Conservation (phyloP, 495 filamentous ascomycete genomes). For the Pseudomonodictys pantanalensis region DNA sequence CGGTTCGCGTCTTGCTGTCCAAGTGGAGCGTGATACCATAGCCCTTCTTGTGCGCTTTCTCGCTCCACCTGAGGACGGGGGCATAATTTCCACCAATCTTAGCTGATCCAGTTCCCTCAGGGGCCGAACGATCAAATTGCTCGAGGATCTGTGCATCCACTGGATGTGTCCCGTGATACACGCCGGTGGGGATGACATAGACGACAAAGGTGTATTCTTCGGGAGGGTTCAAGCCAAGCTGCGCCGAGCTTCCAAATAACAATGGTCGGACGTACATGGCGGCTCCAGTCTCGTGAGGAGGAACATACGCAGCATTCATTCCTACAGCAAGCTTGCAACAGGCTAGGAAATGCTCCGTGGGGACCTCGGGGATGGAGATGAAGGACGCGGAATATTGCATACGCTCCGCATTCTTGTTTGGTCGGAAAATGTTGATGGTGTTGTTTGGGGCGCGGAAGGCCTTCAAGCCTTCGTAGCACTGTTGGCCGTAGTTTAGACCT, state of each 20-base stretch:
- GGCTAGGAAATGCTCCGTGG: constrained; percentile 66
- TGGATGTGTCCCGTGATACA: constrained; percentile 82
- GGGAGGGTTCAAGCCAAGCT: constrained; percentile 75
- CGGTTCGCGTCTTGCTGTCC: constrained; percentile 72
- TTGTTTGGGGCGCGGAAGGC: constrained; percentile 71
- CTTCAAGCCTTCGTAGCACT: constrained; percentile 92
- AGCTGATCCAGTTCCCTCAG: constrained; percentile 68
- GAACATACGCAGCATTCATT: constrained; percentile 83
- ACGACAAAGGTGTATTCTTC: constrained; percentile 88
- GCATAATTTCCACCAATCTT: constrained; percentile 81
- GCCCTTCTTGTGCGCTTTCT: constrained; percentile 66
- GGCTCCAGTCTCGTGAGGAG: constrained; percentile 76
- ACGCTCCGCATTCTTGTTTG: constrained; percentile 73
- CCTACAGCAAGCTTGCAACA: constrained; percentile 76
- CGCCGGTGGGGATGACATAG: constrained; percentile 79
- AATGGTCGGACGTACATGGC: constrained; percentile 87
- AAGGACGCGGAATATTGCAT: constrained; percentile 74
- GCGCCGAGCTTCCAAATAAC: constrained; percentile 77
- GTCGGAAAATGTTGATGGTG: constrained; percentile 75
- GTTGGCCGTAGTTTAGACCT: constrained; percentile 87
- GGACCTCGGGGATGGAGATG: constrained; percentile 74
- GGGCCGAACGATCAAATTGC: constrained; percentile 71
- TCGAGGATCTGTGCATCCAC: constrained; percentile 78
- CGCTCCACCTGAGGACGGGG: constrained; percentile 77
- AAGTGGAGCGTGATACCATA: constrained; percentile 86